Evolutionary conservation across 805 yeast species (phyloP), one percentile per base, ranked within the genome.

Genomic region (Yarrowia bubula): DNA sequence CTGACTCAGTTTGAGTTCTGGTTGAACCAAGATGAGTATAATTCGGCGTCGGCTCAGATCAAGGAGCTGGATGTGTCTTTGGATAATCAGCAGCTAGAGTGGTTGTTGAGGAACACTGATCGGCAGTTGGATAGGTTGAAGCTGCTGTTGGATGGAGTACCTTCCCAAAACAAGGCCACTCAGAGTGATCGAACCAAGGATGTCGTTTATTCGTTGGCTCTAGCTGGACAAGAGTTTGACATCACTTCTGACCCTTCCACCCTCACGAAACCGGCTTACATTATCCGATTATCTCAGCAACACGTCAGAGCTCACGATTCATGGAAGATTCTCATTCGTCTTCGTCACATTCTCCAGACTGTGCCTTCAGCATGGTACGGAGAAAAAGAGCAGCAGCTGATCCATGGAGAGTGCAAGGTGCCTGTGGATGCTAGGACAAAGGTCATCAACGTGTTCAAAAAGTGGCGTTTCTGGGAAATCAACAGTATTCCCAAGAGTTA

Each of bases 381-480:
- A 0, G 71, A 72, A 0, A 74, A 77, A 5, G 78, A 80, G 43
- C 53, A 70, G 1, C 64, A 69, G 22, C 73, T 83, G 55, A 70
- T 72, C 1, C 66, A 69, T 1, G 68, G 73, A 1, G 67, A 75
- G 0, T 81, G 84, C 78, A 73, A 74, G 15, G 79, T 83, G 0
- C 87, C 90, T 0, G 68, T 67, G 0, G 76, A 80, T 67, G 92
- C 92, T 0, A 78, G 80, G 66, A 76, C 78, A 8, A 80, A 80
- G 14, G 89, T 90, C 1, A 74, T 84, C 28, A 76, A 80, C 3
- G 79, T 86, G 0, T 91, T 92, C 70, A 79, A 86, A 0, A 78
- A 81, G 13, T 95, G 98, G 98, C 84, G 98, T 78, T 85, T 86
- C 66, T 92, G 98, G 98, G 99, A 93, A 70, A 87, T 89, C 48